Percentiles rank a stretch among this genome's conserved stretches.
phyloP scores from a whole-genome alignment of 768 basidiomycete species.

The Boletus subcaerulescens region DNA sequence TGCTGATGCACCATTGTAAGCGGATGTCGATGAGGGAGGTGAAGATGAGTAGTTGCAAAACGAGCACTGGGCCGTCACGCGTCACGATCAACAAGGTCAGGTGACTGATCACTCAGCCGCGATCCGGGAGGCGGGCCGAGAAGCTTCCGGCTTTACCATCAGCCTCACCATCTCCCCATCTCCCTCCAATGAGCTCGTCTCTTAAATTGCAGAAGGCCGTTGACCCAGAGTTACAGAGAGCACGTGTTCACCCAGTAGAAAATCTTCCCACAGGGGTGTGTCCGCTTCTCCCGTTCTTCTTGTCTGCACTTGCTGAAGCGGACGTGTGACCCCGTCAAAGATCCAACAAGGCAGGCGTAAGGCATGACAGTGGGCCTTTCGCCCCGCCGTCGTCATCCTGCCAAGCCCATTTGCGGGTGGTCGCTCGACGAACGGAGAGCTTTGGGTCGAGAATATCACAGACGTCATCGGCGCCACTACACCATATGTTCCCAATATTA shows the following conservation, averaged over 20 bases:
- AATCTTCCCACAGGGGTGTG: no score
- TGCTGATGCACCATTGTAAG: slow-evolving; percentile 12
- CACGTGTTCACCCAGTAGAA: no score
- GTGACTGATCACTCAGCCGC: no score
- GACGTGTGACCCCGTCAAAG: slow-evolving; percentile 7
- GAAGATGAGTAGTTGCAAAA: slow-evolving; percentile 34
- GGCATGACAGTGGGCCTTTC: slow-evolving; percentile 43
- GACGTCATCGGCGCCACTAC: slow-evolving; percentile 40
- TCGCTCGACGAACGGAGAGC: slow-evolving; percentile 46
- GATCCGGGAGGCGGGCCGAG: no score
- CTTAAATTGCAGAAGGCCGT: no score
- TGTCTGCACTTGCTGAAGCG: slow-evolving; percentile 8
- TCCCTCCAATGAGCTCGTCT: no score
- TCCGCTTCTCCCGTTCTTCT: not conserved
- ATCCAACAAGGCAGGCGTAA: slow-evolving; percentile 22
- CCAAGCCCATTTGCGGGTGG: slow-evolving; percentile 48
- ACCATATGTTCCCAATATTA: slow-evolving; percentile 45
- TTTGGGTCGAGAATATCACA: slow-evolving; percentile 51
- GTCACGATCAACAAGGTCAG: no score
- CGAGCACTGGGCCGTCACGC: no score
- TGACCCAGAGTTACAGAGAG: no score
- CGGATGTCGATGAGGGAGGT: slow-evolving; percentile 27
- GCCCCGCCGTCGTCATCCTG: slow-evolving; percentile 40
- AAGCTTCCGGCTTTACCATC: no score
- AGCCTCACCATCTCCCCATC: no score